A percentile compares a stretch with the other conserved stretches of the same genome.
phyloP scores from a whole-genome alignment of 2,329 filamentous ascomycete genomes.

The Colletotrichum sidae region DNA sequence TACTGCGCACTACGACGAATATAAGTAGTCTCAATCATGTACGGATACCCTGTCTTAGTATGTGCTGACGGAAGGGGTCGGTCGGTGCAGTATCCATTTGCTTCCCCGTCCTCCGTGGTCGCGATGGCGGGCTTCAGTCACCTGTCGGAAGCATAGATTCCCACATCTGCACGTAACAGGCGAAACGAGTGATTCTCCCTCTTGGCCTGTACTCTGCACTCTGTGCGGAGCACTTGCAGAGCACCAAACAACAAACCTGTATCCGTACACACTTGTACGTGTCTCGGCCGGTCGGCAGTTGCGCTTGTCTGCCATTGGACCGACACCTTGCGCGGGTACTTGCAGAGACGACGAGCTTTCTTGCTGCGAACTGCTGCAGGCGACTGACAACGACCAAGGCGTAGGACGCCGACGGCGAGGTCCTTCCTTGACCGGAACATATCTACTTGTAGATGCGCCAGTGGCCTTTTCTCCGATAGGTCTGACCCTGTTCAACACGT shows the following conservation, averaged over 20 bases:
- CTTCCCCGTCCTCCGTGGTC: background rate
- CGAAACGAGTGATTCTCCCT: background rate
- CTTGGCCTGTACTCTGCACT: too few species aligned
- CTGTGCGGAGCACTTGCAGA: too few species aligned
- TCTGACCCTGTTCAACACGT: constrained; percentile 10
- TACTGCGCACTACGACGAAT: too few species aligned
- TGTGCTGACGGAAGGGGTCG: too few species aligned
- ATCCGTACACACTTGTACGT: background rate
- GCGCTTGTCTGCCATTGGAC: constrained; percentile 1
- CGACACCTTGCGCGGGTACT: background rate
- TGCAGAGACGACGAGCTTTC: background rate
- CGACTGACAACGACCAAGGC: constrained; percentile 10
- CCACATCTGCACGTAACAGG: constrained; percentile 6
- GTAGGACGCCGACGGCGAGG: constrained; percentile 2
- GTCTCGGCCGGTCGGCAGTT: constrained; percentile 29
- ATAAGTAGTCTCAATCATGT: too few species aligned
- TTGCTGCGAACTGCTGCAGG: constrained; percentile 35
- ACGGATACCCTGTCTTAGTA: too few species aligned
- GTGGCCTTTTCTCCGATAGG: constrained; percentile 32
- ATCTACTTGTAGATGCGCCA: background rate
- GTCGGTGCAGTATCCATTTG: too few species aligned
- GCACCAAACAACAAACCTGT: background rate
- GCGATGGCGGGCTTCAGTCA: constrained; percentile 15
- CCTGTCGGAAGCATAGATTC: constrained; percentile 14
- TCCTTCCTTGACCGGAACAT: constrained; percentile 11